Base-by-base conservation (phyloP, 2,329 filamentous ascomycete genomes). In the Penicillium sp. region DNA sequence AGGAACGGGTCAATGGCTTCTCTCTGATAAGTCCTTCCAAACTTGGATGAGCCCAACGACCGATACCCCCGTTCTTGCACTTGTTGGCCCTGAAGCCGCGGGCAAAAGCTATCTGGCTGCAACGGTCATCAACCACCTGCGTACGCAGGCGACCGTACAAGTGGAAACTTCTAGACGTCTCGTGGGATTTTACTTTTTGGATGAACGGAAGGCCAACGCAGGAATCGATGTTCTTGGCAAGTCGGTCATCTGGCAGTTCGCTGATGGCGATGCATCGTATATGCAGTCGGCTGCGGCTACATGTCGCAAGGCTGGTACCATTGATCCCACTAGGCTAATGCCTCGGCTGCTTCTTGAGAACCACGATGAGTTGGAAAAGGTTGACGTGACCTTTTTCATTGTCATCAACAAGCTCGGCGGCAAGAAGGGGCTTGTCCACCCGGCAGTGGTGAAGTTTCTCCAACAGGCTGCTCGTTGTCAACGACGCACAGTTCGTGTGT, bases 171-270 rank as follows among this genome's bases (percentile, higher is more conserved):
- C 49, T 8, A 37, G 55, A 44, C 46, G 43, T 25, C 37, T 58
- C 2, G 51, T 59, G 9, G 49, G 43, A 10, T 59, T 56, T 21
- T 54, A 56, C 21, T 59, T 53, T 19, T 19, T 59, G 3, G 45
- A 51, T 19, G 23, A 49, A 16, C 46, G 21, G 21, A 43, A 56
- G 14, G 29, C 16, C 7, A 45, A 53, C 13, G 5, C 43, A 4
- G 49, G 50, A 6, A 33, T 59, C 19, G 57, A 53, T 13, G n/a
- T 16, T 1, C 27, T 59, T 11, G 53, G 31, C 29, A 59, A 56
- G n/a, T 56, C 57, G 9, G 7, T 59, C 16, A 45, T 57, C 31
- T 59, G 57, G 57, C 57, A 59, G 26, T 59, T 53, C 23, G 49
- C 57, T 3, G 26, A 56, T 7, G 47, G 27, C 23, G 53, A 59